Evolutionary conservation across 2,329 filamentous ascomycete genomes (phyloP).

Genomic region (Cladophialophora bantiana): DNA sequence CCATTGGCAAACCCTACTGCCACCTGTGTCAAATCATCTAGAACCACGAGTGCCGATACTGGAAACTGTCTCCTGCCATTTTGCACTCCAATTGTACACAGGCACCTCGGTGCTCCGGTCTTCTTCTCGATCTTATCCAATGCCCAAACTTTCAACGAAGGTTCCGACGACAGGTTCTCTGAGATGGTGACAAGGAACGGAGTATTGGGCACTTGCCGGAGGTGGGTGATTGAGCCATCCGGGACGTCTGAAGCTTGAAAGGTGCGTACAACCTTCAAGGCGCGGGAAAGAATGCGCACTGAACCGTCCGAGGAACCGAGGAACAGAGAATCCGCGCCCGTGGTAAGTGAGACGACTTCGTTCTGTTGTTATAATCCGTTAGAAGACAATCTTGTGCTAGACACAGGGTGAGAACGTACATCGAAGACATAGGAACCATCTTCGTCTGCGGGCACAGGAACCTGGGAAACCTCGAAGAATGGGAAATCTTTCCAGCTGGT

Average conservation of each 20-base stretch:
- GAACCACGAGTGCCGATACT: slow-evolving; percentile 86
- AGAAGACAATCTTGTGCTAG: slow-evolving; percentile 21
- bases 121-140: slow-evolving; percentile 94
- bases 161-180: slow-evolving; percentile 87
- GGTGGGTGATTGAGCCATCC: slow-evolving; percentile 78
- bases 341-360: slow-evolving; percentile 82
- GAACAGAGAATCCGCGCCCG: slow-evolving; percentile 88
- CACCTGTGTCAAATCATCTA: slow-evolving; percentile 88
- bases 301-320: slow-evolving; percentile 83
- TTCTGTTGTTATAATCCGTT: slow-evolving; percentile 47
- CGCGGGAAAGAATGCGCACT: slow-evolving; percentile 84
- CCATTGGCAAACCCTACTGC: slow-evolving; percentile 97
- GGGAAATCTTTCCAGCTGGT: slow-evolving; percentile 96
- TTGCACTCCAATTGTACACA: slow-evolving; percentile 83
- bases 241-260: slow-evolving; percentile 81
- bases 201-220: slow-evolving; percentile 89
- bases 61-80: slow-evolving; percentile 94
- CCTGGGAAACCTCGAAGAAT: slow-evolving; percentile 94
- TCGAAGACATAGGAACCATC: slow-evolving; percentile 81
- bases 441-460: slow-evolving; percentile 76
- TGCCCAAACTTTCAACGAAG: slow-evolving; percentile 95
- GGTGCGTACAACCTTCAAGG: slow-evolving; percentile 83
- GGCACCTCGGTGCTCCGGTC: slow-evolving; percentile 84
- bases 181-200: slow-evolving; percentile 79
- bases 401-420: slow-evolving; percentile 59